Evolutionary conservation across 371 early-diverging fungal genomes (phyloP), one percentile per base, ranked within the genome.

Genomic region (Syncephalastrum racemosum): DNA sequence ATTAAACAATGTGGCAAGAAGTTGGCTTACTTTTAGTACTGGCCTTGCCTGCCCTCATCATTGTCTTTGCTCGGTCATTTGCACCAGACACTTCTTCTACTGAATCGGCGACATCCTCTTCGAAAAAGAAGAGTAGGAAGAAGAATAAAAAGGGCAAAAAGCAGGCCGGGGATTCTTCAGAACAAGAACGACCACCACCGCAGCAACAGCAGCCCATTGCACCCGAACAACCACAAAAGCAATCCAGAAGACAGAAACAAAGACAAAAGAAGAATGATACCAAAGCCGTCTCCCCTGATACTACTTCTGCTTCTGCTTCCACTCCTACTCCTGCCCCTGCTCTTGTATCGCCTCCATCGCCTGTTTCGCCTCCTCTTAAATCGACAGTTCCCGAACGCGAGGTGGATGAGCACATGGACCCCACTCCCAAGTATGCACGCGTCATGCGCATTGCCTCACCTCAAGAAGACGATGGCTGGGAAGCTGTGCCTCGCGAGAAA

Each of bases 341-440:
- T 31, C 36, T 12, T 31, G 36, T 12, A 31, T 8, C 36, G 10
- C 36, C 36, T 31, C 36, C 36, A 31, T 31, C 36, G 36, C 36
- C 36, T 2, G 36, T 31, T 24, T 13, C 10, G 16, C 27, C 55
- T 8, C 14, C 55, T 46, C 23, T 13, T 12, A 12, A 46, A n/a
- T 18, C 44, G 45, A 42, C 41, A 18, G 23, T 12, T 7, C 23
- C 18, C 22, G 23, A 40, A 44, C 22, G 42, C n/a, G 77, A 76
- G 40, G 61, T 76, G 27, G 79, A 79, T 46, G 65, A 75, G 16
- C 70, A 75, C 46, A 71, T 79, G 71, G 75, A 75, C 59, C 61
- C 43, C 4, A 75, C 73, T 5, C 56, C 59, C 19, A 56, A 58
- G 18, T 78, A 60, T 62, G 65, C 73, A 4, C 68, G 79, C 31